Evolutionary conservation across 352 stramenopile genomes (phyloP), one percentile per base, ranked within the genome.

Genomic region (Globisporangium viniferum): DNA sequence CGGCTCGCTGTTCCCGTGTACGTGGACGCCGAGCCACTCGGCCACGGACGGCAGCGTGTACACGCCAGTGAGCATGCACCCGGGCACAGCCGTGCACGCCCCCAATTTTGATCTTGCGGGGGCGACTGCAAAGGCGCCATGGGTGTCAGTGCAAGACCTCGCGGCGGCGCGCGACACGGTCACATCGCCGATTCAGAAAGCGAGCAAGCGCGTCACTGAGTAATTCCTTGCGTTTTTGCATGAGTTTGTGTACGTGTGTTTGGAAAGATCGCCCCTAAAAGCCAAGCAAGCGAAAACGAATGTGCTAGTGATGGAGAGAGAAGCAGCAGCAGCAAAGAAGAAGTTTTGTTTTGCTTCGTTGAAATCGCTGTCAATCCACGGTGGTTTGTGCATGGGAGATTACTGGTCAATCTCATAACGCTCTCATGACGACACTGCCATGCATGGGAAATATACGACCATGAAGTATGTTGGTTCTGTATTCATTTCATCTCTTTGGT

Each of bases 1-100:
- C 76, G 97, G 97, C 44, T 92, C 89, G 51, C 76, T 98, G 24
- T 95, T 99, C 24, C 87, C 84, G 36, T 94, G 85, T 74, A 92
- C 85, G 62, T 94, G 85, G 88, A 81, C 69, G 39, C 84, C 86
- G 15, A 92, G 75, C 36, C 83, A 93, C 54, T 67, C 73, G 35
- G 68, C 68, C 2, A 67, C 78, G 6, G 81, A 89, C 22, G 81
- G 76, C 5, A 79, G 67, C 35, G 78, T 22, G 76, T 89, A 70
- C 57, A 70, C 64, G 24, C 66, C 66, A 15, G 59, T 67, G 59
- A 71, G 66, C 66, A 86, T 79, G 12, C 79, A 88, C 63, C 80
- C 80, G 33, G 82, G 84, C 54, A 78, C 75, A n/a, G 71, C 81
- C 9, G 82, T 90, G 65, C 81, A 74, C 64, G 82, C 84, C 51